Conservation (phyloP, 2,329 filamentous ascomycete species). For the Penicillium sp. region DNA sequence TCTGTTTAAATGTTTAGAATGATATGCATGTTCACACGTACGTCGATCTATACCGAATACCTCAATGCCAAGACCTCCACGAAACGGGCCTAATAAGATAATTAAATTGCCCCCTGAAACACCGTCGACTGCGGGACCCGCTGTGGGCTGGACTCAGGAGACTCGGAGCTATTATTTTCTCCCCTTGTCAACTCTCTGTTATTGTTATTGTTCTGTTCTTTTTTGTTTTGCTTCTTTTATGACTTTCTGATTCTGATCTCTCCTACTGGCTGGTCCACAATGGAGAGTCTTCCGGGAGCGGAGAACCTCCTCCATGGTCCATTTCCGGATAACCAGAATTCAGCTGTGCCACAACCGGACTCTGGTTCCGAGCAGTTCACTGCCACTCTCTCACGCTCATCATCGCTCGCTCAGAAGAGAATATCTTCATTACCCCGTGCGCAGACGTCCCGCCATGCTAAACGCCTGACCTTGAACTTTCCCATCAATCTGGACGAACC, state of each 20-base stretch:
- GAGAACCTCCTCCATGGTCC: constrained; percentile 25
- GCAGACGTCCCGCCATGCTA: constrained; percentile 40
- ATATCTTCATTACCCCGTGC: constrained; percentile 30
- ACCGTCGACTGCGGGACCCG: constrained; percentile 8
- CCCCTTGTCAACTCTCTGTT: background rate
- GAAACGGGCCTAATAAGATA: constrained; percentile 2
- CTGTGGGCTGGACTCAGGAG: constrained; percentile 14
- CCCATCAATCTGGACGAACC: constrained; percentile 38
- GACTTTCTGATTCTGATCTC: constrained; percentile 10
- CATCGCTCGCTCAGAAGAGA: constrained; percentile 23
- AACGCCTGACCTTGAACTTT: constrained; percentile 48
- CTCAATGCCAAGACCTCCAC: background rate
- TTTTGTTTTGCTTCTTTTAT: background rate
- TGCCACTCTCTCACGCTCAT: background rate
- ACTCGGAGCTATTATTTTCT: constrained; percentile 5
- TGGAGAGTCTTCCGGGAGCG: constrained; percentile 34
- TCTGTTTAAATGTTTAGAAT: no score
- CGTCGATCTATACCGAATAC: background rate
- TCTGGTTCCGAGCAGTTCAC: constrained; percentile 15
- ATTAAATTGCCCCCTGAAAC: constrained; percentile 10
- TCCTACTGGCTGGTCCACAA: constrained; percentile 30
- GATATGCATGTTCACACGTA: background rate
- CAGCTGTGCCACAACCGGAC: constrained; percentile 13
- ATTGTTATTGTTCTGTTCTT: background rate
- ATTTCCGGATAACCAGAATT: constrained; percentile 30